Base-by-base conservation (phyloP, 345 rosid species). In the Pseudoturritis turrita region DNA sequence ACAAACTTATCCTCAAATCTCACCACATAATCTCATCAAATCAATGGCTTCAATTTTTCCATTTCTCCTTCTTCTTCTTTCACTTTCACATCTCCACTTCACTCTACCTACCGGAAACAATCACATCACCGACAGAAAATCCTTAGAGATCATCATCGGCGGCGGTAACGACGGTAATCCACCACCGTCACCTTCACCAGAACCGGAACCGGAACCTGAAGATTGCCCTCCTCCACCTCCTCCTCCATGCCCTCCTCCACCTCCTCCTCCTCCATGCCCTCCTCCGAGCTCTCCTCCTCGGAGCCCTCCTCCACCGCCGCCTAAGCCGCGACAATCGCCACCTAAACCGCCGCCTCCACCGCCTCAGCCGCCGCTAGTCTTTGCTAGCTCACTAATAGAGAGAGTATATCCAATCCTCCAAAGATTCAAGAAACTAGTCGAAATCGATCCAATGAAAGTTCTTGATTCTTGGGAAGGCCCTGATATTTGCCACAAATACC, bases 391-490 rank as follows among this genome's bases (percentile, higher is more conserved):
- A 19, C 23, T 46, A 21, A 0, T 73, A 46, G 2, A 0, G 31
- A 33, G 51, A 26, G 78, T 7, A 0, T 87, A 74, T 80, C 82
- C 86, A 1, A 33, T 87, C 8, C 86, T 93, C 70, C 85, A 87
- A 55, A 72, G 41, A 0, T 90, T 93, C 73, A 84, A 75, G 79
- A 68, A 81, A 7, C 50, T 53, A 29, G 86, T 90, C 60, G 59
- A 81, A 15, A 45, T 49, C 0, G 96, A 92, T 60, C 96, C 90
- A 52, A 69, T 75, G 4, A 55, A 68, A 5, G 71, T 82, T 77
- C 81, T 93, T 33, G 23, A 67, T 0, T 68, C 90, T 6, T 90
- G 96, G 98, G 36, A 19, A 0, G 96, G 97, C 53, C 5, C 80
- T 2, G 81, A 93, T 70, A 58, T 93, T 36, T 87, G 97, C 81